Evolutionary conservation across 305 asterid species (phyloP).

Genomic region (Fraxinus baroniana): DNA sequence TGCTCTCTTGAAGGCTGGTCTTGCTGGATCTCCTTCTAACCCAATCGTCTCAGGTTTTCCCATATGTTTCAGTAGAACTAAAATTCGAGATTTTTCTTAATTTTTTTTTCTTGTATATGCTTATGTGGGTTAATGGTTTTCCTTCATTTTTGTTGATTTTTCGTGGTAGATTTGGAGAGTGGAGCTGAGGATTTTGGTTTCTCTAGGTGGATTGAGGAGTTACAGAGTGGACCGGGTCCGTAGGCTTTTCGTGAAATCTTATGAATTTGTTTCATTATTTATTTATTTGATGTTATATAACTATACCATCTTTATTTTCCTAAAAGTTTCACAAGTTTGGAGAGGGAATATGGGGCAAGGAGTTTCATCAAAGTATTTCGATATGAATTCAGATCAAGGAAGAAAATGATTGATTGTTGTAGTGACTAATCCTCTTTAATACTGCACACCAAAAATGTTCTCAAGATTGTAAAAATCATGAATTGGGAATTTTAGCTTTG

Average conservation of each 20-base stretch:
- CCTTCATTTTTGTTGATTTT: constrained; percentile 1
- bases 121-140: neutral
- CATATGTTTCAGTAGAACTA: neutral
- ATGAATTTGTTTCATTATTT: neutral
- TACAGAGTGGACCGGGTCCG: constrained; percentile 79
- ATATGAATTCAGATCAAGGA: neutral
- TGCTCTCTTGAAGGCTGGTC: constrained; percentile 82
- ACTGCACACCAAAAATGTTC: neutral
- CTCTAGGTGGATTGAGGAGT: constrained; percentile 68
- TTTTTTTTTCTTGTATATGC: neutral
- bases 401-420: neutral
- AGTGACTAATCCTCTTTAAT: neutral
- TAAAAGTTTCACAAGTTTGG: neutral
- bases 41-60: constrained; percentile 68
- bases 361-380: neutral
- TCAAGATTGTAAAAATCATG: neutral
- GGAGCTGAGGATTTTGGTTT: constrained; percentile 76
- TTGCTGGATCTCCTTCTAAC: constrained; percentile 90
- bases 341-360: neutral
- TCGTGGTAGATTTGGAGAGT: constrained; percentile 57
- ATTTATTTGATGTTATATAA: neutral
- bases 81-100: neutral
- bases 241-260: constrained; percentile 18
- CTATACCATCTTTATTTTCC: neutral
- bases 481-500: neutral